Percentiles rank a stretch among this genome's conserved stretches.
phyloP scores from a whole-genome alignment of 1,284 basidiomycete genomes.

The Ceratobasidium sp. region DNA sequence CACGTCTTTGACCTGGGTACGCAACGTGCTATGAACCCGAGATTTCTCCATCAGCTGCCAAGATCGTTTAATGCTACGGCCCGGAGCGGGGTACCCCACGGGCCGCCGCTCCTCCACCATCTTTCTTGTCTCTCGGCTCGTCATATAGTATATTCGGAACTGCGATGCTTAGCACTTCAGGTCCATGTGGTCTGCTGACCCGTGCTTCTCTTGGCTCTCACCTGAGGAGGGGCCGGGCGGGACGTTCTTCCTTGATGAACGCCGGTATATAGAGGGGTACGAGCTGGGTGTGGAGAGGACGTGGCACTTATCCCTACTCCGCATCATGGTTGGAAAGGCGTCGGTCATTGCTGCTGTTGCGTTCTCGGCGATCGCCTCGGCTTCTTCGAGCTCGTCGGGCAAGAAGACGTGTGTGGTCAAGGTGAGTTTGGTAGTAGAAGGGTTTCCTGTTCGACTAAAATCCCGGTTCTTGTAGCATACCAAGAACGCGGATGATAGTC shows the following conservation, averaged over 20 bases:
- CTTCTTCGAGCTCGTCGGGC: slow-evolving; percentile 15
- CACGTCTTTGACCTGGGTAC: neutral
- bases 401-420: slow-evolving; percentile 42
- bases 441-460: too few species aligned
- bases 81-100: slow-evolving; percentile 43
- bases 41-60: slow-evolving; percentile 41
- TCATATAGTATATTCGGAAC: slow-evolving; percentile 16
- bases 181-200: slow-evolving; percentile 38
- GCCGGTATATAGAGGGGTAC: slow-evolving; percentile 29
- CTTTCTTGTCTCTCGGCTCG: slow-evolving; percentile 18
- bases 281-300: neutral
- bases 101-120: slow-evolving; percentile 20
- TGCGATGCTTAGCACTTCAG: slow-evolving; percentile 1
- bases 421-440: neutral
- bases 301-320: slow-evolving; percentile 5
- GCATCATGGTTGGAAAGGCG: slow-evolving; percentile 35
- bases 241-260: slow-evolving; percentile 22
- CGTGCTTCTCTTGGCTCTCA: slow-evolving; percentile 38
- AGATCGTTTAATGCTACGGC: slow-evolving; percentile 21
- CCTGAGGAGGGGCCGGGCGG: slow-evolving; percentile 32
- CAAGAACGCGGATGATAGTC: slow-evolving; percentile 60
- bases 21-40: slow-evolving; percentile 21
- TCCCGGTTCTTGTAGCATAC: slow-evolving; percentile 38
- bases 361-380: slow-evolving; percentile 23
- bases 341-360: slow-evolving; percentile 41